phyloP scores from a whole-genome alignment of 306 rosid genomes.

The Pyrus pyrifolia region DNA sequence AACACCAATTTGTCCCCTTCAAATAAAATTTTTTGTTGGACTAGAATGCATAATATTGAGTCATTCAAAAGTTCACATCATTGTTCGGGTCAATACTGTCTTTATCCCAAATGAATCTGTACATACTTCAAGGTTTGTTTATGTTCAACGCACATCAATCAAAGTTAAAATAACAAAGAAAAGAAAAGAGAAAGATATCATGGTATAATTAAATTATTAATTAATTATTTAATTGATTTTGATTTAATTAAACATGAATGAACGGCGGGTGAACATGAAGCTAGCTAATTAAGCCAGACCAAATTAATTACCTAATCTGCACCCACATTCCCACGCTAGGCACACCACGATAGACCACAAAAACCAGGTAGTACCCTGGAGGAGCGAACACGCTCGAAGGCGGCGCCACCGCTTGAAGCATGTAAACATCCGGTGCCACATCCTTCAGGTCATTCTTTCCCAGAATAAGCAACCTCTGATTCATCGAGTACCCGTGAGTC shows the following conservation, averaged over 20 bases:
- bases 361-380: slow-evolving; percentile 65
- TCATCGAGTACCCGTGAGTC: slow-evolving; percentile 79
- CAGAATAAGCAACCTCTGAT: slow-evolving; percentile 54
- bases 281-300: neutral
- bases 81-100: too few species aligned
- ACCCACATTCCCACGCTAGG: slow-evolving; percentile 73
- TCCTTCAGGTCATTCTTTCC: neutral
- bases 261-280: neutral
- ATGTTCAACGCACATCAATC: too few species aligned
- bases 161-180: neutral
- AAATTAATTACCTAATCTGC: slow-evolving; percentile 11
- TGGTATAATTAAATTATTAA: neutral
- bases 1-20: too few species aligned
- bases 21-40: too few species aligned
- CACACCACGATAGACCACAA: slow-evolving; percentile 62
- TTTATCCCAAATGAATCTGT: neutral
- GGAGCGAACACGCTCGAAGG: slow-evolving; percentile 43
- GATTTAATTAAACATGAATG: neutral
- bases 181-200: neutral
- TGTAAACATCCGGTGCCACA: neutral
- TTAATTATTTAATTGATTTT: neutral
- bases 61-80: too few species aligned
- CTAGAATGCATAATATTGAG: too few species aligned
- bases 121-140: neutral
- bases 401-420: slow-evolving; percentile 31